Evolutionary conservation across 768 basidiomycete genomes (phyloP).

Genomic region (Butyriboletus loyo): DNA sequence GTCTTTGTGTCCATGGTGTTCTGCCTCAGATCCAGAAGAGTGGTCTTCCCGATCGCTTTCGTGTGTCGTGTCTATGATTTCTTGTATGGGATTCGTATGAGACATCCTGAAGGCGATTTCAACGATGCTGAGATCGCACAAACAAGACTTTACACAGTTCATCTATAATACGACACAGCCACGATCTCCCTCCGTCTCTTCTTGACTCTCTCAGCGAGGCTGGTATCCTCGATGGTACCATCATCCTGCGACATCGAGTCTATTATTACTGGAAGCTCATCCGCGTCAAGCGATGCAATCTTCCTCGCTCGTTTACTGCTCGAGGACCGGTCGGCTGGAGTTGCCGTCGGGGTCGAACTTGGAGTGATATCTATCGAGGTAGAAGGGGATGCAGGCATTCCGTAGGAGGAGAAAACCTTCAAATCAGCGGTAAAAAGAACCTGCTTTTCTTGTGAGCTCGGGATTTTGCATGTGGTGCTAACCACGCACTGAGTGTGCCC

Average conservation of each 20-base stretch:
- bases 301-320: constrained; percentile 34
- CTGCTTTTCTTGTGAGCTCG: constrained; percentile 32
- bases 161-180: constrained; percentile 14
- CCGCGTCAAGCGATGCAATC: constrained; percentile 6
- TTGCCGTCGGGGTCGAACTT: constrained; percentile 26
- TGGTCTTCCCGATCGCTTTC: constrained; percentile 35
- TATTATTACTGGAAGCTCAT: constrained; percentile 10
- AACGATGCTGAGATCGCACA: neutral
- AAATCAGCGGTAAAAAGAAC: constrained; percentile 75
- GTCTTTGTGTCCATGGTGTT: constrained; percentile 16
- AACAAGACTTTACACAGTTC: neutral
- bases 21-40: constrained; percentile 32
- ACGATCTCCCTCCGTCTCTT: constrained; percentile 31
- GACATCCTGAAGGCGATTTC: constrained; percentile 20
- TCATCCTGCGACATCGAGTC: neutral
- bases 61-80: constrained; percentile 39
- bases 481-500: constrained; percentile 76
- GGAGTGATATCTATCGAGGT: constrained; percentile 8
- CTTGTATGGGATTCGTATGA: constrained; percentile 40
- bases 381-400: constrained; percentile 33
- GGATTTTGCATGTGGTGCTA: neutral
- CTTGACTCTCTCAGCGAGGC: constrained; percentile 44
- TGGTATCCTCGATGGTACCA: constrained; percentile 6
- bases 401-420: constrained; percentile 62
- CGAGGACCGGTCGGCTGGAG: constrained; percentile 30